A percentile compares a stretch with the other conserved stretches of the same genome.
Conservation (phyloP, 139 green algal genomes). For the Chara braunii region DNA sequence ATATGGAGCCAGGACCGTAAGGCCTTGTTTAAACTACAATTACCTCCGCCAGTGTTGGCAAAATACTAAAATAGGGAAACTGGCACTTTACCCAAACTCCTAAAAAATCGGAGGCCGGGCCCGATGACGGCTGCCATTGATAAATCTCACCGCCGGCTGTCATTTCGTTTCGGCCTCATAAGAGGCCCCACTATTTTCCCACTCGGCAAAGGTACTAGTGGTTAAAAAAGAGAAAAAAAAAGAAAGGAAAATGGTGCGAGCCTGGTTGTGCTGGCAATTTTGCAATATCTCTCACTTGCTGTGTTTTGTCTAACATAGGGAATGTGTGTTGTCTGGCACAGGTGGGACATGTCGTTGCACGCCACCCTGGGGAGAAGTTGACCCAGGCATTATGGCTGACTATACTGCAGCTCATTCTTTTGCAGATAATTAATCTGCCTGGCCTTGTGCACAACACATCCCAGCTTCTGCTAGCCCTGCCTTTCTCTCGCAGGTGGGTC, state of each 20-base stretch:
- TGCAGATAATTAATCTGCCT: constrained; percentile 20
- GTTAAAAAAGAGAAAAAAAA: constrained; percentile 1
- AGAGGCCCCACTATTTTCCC: no score
- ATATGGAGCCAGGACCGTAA: no score
- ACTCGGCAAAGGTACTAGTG: no score
- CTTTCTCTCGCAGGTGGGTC: constrained; percentile 36
- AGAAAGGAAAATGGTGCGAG: not conserved
- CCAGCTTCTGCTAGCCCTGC: constrained; percentile 29
- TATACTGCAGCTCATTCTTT: constrained; percentile 15
- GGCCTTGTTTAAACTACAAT: no score
- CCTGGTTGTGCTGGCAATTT: not conserved
- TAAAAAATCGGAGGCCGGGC: no score
- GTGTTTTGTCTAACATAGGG: not conserved
- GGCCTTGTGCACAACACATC: constrained; percentile 12
- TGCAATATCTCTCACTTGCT: not conserved
- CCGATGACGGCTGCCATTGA: no score
- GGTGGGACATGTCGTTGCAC: constrained; percentile 37
- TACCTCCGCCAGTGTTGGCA: no score
- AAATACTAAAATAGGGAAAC: no score
- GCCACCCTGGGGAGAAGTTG: constrained; percentile 30
- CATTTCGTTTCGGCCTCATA: no score
- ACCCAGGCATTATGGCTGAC: constrained; percentile 16
- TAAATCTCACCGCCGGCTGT: no score
- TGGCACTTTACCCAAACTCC: no score
- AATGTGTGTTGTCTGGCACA: constrained; percentile 6